These are phyloP conservation scores for Somion occarium DNA, from an alignment of 1,284 basidiomycete species.

Conservation along the genomic window DNA sequence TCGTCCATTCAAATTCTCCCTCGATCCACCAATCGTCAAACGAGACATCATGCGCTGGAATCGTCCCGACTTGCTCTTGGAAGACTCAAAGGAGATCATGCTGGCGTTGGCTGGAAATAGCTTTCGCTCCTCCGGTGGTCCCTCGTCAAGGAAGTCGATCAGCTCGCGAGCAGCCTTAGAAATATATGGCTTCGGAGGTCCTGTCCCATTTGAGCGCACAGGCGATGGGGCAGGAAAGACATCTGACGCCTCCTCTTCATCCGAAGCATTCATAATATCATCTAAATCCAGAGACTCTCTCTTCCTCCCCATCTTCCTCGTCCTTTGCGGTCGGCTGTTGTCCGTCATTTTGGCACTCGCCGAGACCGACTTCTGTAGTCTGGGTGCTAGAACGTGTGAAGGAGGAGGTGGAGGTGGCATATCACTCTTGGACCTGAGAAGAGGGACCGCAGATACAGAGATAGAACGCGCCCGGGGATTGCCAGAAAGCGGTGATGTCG, in stretches of 20 bases:
- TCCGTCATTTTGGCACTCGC: slow-evolving; percentile 14
- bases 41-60: slow-evolving; percentile 78
- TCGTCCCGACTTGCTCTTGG: slow-evolving; percentile 42
- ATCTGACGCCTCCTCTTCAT: slow-evolving; percentile 40
- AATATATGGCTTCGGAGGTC: slow-evolving; percentile 31
- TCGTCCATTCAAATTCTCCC: slow-evolving; percentile 36
- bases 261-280: slow-evolving; percentile 65
- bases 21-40: slow-evolving; percentile 51
- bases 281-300: slow-evolving; percentile 70
- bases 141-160: slow-evolving; percentile 63
- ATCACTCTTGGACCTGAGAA: slow-evolving; percentile 5
- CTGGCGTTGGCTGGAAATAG: slow-evolving; percentile 28
- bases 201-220: slow-evolving; percentile 17
- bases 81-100: slow-evolving; percentile 31
- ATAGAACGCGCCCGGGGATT: slow-evolving; percentile 12
- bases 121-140: slow-evolving; percentile 42
- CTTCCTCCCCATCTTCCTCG: slow-evolving; percentile 47
- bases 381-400: slow-evolving; percentile 23
- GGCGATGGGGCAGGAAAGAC: not conserved
- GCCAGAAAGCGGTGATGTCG: not conserved
- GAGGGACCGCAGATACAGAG: slow-evolving; percentile 14
- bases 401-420: slow-evolving; percentile 9
- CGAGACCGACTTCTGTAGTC: slow-evolving; percentile 19
- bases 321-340: slow-evolving; percentile 30
- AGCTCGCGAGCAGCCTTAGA: slow-evolving; percentile 49